Conservation (phyloP, 768 basidiomycete species). For the Scleroderma bovista region DNA sequence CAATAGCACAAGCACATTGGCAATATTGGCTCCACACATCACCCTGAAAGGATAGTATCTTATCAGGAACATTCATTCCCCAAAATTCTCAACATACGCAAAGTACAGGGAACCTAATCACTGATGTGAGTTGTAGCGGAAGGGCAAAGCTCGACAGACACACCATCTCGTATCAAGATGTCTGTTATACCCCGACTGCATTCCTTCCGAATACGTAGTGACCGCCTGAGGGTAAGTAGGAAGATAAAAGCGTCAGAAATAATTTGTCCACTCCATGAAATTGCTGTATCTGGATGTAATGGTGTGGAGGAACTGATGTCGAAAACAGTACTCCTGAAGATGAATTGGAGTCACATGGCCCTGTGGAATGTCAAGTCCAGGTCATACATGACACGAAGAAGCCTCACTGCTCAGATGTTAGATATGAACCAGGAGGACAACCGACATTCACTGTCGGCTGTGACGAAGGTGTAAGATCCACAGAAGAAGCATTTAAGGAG, state of each 20-base stretch:
- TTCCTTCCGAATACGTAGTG: not conserved
- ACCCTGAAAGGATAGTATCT: not conserved
- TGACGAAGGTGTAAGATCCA: not conserved
- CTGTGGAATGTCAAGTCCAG: not conserved
- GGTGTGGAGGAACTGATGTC: no score
- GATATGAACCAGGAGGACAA: not conserved
- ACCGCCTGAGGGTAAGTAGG: slow-evolving; percentile 7
- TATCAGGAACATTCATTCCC: not conserved
- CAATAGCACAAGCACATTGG: slow-evolving; percentile 1
- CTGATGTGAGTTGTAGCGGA: not conserved
- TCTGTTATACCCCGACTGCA: not conserved
- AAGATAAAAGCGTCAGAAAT: slow-evolving; percentile 14
- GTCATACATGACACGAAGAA: not conserved
- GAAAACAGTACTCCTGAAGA: no score
- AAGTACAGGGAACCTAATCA: not conserved
- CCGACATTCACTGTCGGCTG: not conserved
- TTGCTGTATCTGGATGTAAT: no score
- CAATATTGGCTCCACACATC: not conserved
- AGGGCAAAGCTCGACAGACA: not conserved
- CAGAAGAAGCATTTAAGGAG: not conserved
- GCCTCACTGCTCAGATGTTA: not conserved
- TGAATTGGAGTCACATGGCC: no score
- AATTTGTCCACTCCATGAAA: slow-evolving; percentile 6
- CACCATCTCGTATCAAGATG: slow-evolving; percentile 3
- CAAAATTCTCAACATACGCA: not conserved